Evolutionary conservation across 805 yeast genomes (phyloP), one percentile per base, ranked within the genome.

Genomic region (Starmerella potacharoeniae): DNA sequence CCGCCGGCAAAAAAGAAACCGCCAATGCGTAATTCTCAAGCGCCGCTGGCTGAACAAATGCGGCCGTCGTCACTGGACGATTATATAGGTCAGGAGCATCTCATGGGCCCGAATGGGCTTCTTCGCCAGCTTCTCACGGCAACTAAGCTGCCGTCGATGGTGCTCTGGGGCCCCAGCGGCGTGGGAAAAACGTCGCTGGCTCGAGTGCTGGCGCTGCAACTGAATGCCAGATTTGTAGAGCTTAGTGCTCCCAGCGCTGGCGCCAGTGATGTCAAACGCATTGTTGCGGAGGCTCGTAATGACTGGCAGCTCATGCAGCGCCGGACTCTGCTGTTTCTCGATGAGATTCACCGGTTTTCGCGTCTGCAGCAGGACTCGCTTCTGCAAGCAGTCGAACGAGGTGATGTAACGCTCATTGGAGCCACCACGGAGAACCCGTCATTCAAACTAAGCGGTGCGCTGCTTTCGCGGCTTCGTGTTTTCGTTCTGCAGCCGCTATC

Each of bases 351-450:
- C 66, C 71, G 98, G 35, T 89, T 88, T 66, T 82, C 82, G 60
- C 83, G 84, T 57, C 74, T 81, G 0, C 98, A 93, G 65, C 98
- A 93, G 67, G 97, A 93, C 68, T 77, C 82, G 48, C 78, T 95
- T 48, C 71, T 93, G 41, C 93, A 95, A 0, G 82, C 80, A 58
- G 83, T 91, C 1, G 99, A 93, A 66, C 73, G 78, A 33, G 97
- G 97, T 2, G 80, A 80, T 52, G 80, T 90, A 45, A 80, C 82
- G 1, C 74, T 93, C 44, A 81, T 91, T 51, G 98, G 98, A 5
- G 97, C 97, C n/a, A 93, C 98, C 0, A 90, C 97, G 0, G 98
- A 93, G 66, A 93, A 93, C 66, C 96, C 97, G 4, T 81, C 85
- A 49, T 83, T 84, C 63, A 83, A 87, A 62, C 70, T 93, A 43